Percentiles rank a stretch among this genome's conserved stretches.
These are phyloP conservation scores for Haplographium delicatum DNA, from an alignment of 495 filamentous ascomycete genomes.

Conservation along the genomic window DNA sequence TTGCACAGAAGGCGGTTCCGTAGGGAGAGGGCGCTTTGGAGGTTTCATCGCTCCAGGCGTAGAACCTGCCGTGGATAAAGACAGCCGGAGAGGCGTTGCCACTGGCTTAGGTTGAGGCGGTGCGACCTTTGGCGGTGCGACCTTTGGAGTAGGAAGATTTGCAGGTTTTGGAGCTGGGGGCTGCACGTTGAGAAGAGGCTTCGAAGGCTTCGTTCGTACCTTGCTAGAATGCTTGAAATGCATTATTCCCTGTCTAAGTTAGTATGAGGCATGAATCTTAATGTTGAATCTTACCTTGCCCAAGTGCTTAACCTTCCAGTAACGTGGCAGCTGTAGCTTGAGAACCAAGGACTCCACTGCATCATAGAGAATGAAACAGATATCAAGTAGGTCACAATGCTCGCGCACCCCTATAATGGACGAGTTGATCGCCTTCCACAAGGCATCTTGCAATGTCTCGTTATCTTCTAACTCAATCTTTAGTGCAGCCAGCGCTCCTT, in stretches of 20 bases:
- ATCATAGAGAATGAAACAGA: constrained; percentile 70
- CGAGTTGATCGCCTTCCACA: constrained; percentile 77
- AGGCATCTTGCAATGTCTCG: constrained; percentile 53
- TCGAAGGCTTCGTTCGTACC: constrained; percentile 16
- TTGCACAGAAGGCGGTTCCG: not conserved
- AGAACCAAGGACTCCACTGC: constrained; percentile 57
- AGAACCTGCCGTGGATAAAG: not conserved
- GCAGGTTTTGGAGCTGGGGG: too few relatives aligned
- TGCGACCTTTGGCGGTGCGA: constrained; percentile 10
- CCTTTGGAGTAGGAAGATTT: too few relatives aligned
- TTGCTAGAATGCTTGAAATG: constrained; percentile 26
- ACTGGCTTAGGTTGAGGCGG: not conserved
- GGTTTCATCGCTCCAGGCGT: constrained; percentile 11
- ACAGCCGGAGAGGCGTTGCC: not conserved
- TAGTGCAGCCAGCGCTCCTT: constrained; percentile 68
- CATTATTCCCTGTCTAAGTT: constrained; percentile 26
- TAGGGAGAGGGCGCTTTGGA: constrained; percentile 15
- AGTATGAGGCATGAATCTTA: constrained; percentile 5
- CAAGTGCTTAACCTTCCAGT: constrained; percentile 60
- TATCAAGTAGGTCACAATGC: constrained; percentile 67
- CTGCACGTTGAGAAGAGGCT: too few relatives aligned
- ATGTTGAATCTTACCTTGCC: constrained; percentile 45
- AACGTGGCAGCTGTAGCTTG: constrained; percentile 61
- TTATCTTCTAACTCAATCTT: constrained; percentile 65
- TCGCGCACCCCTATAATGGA: constrained; percentile 60